These are phyloP conservation scores for Cutaneotrichosporon curvatum DNA, from an alignment of 1,284 basidiomycete genomes.

Conservation along the genomic window DNA sequence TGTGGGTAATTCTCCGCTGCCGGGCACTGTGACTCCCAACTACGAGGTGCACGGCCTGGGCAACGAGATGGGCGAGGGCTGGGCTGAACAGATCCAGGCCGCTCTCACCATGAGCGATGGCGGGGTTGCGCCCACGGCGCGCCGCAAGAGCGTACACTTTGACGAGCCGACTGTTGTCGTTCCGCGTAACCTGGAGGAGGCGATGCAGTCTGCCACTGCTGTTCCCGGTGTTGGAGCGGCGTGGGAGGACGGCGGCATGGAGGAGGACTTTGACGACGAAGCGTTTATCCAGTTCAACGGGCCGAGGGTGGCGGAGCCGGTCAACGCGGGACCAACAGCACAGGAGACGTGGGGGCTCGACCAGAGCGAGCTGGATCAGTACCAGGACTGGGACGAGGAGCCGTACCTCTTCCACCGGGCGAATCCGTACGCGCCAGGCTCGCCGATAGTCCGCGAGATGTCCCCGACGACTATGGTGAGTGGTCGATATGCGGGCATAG, in stretches of 20 bases:
- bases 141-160: slow-evolving; percentile 46
- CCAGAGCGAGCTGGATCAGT: background rate
- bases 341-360: background rate
- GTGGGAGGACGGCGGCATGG: slow-evolving; percentile 42
- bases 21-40: background rate
- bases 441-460: slow-evolving; percentile 47
- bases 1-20: background rate
- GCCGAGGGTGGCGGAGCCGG: slow-evolving; percentile 17
- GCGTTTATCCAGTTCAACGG: slow-evolving; percentile 35
- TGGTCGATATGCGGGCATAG: slow-evolving; percentile 10
- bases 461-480: slow-evolving; percentile 35
- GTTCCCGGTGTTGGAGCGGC: slow-evolving; percentile 34
- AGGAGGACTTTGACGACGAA: slow-evolving; percentile 34
- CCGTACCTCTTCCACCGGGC: slow-evolving; percentile 68
- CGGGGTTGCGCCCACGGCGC: background rate
- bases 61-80: background rate
- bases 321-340: background rate
- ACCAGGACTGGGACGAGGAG: slow-evolving; percentile 50
- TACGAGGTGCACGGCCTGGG: slow-evolving; percentile 1
- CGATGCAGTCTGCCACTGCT: slow-evolving; percentile 36
- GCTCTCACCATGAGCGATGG: slow-evolving; percentile 23
- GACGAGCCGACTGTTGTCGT: slow-evolving; percentile 21
- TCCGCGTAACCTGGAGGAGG: slow-evolving; percentile 47
- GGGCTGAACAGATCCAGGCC: slow-evolving; percentile 26
- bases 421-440: slow-evolving; percentile 69